Conservation (phyloP, 2,329 filamentous ascomycete genomes). For the Cercospora janseana region DNA sequence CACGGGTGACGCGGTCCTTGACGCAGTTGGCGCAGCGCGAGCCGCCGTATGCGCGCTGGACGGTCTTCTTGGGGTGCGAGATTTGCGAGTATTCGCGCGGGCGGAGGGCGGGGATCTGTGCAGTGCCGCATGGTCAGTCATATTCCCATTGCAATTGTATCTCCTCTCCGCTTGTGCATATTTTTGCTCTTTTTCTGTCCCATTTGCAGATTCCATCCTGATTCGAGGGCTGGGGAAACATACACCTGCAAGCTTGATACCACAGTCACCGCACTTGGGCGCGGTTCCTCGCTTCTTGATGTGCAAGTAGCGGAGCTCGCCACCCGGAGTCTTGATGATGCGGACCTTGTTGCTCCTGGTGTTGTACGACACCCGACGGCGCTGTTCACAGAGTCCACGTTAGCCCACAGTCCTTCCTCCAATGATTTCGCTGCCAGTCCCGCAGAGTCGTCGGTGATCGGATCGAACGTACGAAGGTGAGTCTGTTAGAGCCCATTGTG, state of each 20-base stretch:
- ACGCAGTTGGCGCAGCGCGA: conserved; percentile 99
- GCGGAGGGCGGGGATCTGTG: conserved; percentile 88
- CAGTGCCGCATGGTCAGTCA: conserved; percentile 19
- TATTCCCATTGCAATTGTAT: neutral
- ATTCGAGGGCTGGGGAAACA: conserved; percentile 50
- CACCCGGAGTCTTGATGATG: conserved; percentile 93
- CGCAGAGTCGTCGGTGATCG: conserved; percentile 10
- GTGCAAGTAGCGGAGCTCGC: conserved; percentile 92
- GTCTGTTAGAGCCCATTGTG: conserved; percentile 55
- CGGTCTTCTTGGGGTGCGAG: conserved; percentile 98
- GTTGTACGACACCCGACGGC: conserved; percentile 74
- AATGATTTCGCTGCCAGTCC: conserved; percentile 17
- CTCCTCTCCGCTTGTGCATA: neutral
- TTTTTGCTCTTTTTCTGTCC: conserved; percentile 1
- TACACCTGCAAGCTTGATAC: conserved; percentile 95
- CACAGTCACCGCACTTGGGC: conserved; percentile 99
- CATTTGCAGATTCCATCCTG: neutral
- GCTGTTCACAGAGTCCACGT: conserved; percentile 40
- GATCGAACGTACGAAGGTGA: conserved; percentile 54
- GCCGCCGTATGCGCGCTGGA: conserved; percentile 96
- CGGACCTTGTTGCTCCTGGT: conserved; percentile 96
- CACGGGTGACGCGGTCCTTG: conserved; percentile 94
- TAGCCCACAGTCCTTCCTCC: conserved; percentile 8
- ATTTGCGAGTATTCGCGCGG: conserved; percentile 96
- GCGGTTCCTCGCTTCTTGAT: conserved; percentile 99